Conservation (phyloP, 2,329 filamentous ascomycete species). For the Ophiocordyceps robertsii region DNA sequence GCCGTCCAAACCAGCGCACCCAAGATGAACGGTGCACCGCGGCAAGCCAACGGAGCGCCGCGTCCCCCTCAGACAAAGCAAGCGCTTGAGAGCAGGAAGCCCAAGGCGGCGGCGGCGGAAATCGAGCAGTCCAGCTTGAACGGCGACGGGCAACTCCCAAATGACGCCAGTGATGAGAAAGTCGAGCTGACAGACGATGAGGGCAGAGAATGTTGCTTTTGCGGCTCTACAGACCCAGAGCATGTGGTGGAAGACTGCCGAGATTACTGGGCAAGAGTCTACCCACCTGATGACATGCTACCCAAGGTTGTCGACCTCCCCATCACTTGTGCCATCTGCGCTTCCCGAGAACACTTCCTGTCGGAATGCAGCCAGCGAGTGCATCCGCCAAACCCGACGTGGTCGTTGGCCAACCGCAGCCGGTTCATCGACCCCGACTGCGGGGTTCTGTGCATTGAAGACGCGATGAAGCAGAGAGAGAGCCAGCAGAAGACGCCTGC, state of each 20-base stretch:
- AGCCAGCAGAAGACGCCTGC: constrained; percentile 9
- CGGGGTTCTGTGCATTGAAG: constrained; percentile 23
- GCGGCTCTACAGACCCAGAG: constrained; percentile 34
- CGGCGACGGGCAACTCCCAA: constrained; percentile 5
- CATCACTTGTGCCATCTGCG: constrained; percentile 43
- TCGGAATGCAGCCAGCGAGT: constrained; percentile 32
- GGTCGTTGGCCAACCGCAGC: constrained; percentile 34
- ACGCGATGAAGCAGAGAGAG: constrained; percentile 10
- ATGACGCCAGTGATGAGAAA: constrained; percentile 39
- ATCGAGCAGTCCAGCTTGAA: too few relatives aligned
- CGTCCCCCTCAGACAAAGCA: too few relatives aligned
- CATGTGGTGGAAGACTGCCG: constrained; percentile 50
- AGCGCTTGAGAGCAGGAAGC: too few relatives aligned
- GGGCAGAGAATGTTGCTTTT: constrained; percentile 46
- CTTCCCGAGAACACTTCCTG: constrained; percentile 39
- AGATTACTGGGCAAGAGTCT: constrained; percentile 45
- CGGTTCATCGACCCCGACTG: constrained; percentile 35
- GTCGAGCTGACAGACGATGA: constrained; percentile 38
- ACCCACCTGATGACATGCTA: constrained; percentile 22
- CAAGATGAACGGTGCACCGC: not conserved
- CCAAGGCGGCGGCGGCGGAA: not conserved
- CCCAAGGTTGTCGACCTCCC: constrained; percentile 36
- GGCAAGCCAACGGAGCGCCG: too few relatives aligned
- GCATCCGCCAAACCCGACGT: constrained; percentile 27
- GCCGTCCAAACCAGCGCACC: not conserved